These are phyloP conservation scores for Claviceps pazoutovae DNA, from an alignment of 2,329 filamentous ascomycete genomes.

Conservation along the genomic window DNA sequence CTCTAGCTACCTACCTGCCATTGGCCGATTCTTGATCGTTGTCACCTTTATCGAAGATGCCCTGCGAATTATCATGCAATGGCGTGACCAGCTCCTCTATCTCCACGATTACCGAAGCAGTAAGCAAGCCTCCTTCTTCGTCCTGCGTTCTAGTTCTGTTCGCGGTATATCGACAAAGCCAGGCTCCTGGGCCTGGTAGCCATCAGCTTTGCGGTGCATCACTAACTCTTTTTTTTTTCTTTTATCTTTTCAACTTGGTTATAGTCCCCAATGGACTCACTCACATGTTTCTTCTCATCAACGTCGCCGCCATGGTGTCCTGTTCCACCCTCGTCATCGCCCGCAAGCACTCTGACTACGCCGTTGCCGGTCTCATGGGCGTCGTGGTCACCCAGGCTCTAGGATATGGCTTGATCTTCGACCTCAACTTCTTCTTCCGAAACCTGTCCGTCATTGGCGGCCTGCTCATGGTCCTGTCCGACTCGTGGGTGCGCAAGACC, in stretches of 20 bases:
- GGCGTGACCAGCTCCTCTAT: conserved; percentile 87
- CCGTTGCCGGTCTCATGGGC: conserved; percentile 74
- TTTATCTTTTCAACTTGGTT: not conserved
- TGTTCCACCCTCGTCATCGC: conserved; percentile 81
- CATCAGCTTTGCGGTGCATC: not conserved
- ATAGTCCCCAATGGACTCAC: conserved; percentile 77
- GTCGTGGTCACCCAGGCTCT: conserved; percentile 90
- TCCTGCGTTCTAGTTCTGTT: too few species aligned
- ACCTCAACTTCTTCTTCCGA: conserved; percentile 99
- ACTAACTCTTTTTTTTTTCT: not conserved
- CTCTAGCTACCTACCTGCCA: conserved; percentile 77
- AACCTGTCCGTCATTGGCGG: conserved; percentile 96
- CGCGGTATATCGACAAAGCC: not conserved
- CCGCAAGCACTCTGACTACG: conserved; percentile 86
- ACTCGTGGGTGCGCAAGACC: conserved; percentile 95
- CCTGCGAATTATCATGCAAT: conserved; percentile 92
- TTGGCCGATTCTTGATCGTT: conserved; percentile 94
- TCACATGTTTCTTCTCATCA: conserved; percentile 81
- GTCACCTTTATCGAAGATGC: conserved; percentile 98
- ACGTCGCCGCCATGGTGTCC: conserved; percentile 73
- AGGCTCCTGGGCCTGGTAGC: not conserved
- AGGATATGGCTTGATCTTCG: conserved; percentile 95
- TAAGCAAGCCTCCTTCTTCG: conserved; percentile 34
- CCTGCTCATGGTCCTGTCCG: conserved; percentile 92
- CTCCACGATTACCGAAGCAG: conserved; percentile 85